Base-by-base conservation (phyloP, 176 grass and related monocot genomes). In the Aegilops bicornis region DNA sequence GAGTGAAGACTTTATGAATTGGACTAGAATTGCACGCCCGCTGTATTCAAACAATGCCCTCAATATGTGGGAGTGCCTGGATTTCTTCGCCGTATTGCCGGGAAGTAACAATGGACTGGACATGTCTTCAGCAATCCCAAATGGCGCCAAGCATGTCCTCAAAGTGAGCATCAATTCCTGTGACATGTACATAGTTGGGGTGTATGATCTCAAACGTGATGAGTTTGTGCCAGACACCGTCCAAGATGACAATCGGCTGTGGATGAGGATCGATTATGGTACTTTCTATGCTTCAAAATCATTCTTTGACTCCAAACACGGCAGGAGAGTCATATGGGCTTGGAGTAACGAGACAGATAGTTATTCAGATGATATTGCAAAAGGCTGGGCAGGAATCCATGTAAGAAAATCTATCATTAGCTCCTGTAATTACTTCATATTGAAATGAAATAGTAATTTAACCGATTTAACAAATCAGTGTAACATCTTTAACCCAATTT, bases 231-330 rank as follows among this genome's bases (percentile, higher is more conserved):
- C 96, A 1, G 91, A 98, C 79, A 71, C 72, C 12, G 7, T 81
- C 15, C 37, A 73, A 66, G 82, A 89, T 23, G 93, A 98, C 58
- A 73, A 82, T 11, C 78, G 92, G 62, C 50, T 90, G 33, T 92
- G 91, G 93, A 52, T 11, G 36, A 96, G 79, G 79, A 87, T 94
- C 33, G 93, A 98, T 82, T 88, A 92, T 12, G 96, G 96, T 7
- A 98, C 92, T 74, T 98, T 87, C 79, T 98, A 98, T 82, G 96
- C 91, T 35, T 94, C 96, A 7, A 98, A 98, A 62, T 92, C 96
- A 0, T 98, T 98, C 76, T 98, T 89, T 11, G 93, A 98, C 86
- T 77, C 86, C 4, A 86, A 86, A 13, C 89, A 79, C 47, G 64
- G 60, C 16, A 89, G 93, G 64, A 92, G 93, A 80, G 64, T 98